These are phyloP conservation scores for Hemileccinum rubropunctum DNA, from an alignment of 768 basidiomycete species.

Conservation along the genomic window DNA sequence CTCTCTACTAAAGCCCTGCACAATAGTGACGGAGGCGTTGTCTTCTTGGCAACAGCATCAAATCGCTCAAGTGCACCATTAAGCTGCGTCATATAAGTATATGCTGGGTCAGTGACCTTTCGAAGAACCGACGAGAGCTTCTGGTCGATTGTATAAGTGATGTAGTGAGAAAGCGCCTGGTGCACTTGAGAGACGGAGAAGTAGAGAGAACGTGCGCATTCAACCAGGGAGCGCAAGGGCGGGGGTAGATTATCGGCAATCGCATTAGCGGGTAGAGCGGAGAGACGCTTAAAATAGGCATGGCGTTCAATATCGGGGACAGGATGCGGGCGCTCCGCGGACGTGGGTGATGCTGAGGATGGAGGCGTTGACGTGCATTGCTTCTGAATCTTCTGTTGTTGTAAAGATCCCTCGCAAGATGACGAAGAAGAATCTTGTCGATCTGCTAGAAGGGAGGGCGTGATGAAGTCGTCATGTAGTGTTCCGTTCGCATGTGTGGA, in stretches of 20 bases:
- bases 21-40: conserved; percentile 63
- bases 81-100: conserved; percentile 73
- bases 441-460: conserved; percentile 39
- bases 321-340: conserved; percentile 34
- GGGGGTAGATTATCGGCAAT: conserved; percentile 67
- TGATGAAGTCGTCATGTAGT: conserved; percentile 30
- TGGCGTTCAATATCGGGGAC: conserved; percentile 75
- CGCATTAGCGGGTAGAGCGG: conserved; percentile 62
- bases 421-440: conserved; percentile 48
- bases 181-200: conserved; percentile 92
- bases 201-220: conserved; percentile 88
- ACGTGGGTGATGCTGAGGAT: conserved; percentile 39
- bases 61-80: conserved; percentile 91
- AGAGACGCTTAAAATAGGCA: conserved; percentile 92
- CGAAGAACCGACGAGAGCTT: conserved; percentile 75
- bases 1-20: conserved; percentile 80
- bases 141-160: conserved; percentile 78
- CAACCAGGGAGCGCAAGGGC: conserved; percentile 67
- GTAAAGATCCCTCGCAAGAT: conserved; percentile 29
- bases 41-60: conserved; percentile 72
- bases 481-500: conserved; percentile 13
- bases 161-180: conserved; percentile 85
- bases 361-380: conserved; percentile 30
- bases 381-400: conserved; percentile 21
- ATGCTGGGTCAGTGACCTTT: conserved; percentile 85